Percentiles rank a stretch among this genome's conserved stretches.
Evolutionary conservation across 129 eudicot genomes (phyloP).

Genomic region (Heracleum sosnowskyi): DNA sequence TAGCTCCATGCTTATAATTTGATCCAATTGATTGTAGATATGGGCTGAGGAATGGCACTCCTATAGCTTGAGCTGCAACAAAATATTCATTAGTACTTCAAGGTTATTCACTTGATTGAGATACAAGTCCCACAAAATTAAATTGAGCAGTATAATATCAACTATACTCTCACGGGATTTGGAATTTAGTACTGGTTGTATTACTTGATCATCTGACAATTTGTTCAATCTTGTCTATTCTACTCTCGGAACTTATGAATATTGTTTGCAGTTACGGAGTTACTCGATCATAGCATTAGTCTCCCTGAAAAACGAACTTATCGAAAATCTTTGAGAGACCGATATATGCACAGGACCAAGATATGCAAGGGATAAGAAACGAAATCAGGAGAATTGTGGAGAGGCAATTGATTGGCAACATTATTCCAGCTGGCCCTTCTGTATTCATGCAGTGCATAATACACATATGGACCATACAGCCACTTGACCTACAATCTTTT

Average conservation of each 20-base stretch:
- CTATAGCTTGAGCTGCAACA: conserved; percentile 63
- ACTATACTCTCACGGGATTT: neutral
- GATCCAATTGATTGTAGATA: conserved; percentile 80
- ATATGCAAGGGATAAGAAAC: neutral
- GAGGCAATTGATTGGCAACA: neutral
- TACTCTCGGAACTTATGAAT: neutral
- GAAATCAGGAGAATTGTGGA: neutral
- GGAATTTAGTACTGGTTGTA: neutral
- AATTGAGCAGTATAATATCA: no score
- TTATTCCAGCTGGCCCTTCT: neutral
- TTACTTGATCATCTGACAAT: neutral
- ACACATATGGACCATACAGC: neutral
- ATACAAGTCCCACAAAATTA: no score
- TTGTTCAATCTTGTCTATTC: neutral
- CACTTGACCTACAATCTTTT: neutral
- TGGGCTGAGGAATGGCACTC: conserved; percentile 80
- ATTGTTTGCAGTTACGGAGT: neutral
- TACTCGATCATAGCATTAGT: neutral
- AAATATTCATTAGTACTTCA: no score
- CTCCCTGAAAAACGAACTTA: neutral
- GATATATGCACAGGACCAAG: no score
- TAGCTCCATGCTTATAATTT: conserved; percentile 72
- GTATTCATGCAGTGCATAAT: neutral
- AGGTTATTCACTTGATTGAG: no score
- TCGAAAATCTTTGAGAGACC: neutral